Base-by-base conservation (phyloP, 2,329 filamentous ascomycete genomes). In the Cercospora zeae-maydis region DNA sequence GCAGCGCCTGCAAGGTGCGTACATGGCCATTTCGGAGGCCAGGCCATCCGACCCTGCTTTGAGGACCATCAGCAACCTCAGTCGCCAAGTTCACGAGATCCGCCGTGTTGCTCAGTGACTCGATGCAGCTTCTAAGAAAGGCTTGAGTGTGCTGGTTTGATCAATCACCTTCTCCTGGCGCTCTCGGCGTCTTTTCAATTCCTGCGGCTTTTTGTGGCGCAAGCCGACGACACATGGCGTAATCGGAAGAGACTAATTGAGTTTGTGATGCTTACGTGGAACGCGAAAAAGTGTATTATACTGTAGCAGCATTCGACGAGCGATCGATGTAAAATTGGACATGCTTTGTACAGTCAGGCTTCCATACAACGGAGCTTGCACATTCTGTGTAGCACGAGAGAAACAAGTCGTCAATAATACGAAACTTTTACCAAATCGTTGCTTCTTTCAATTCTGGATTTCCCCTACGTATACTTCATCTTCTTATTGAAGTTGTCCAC, bases 11-110 rank as follows among this genome's bases (percentile, higher is more conserved):
- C 82, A 86, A 59, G 76, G 77, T 84, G 19, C 62, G 11, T 87
- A 86, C 73, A 84, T 86, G 78, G 73, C 78, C 24, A 78, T 86
- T 58, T 82, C 83, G 3, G 79, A 85, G 73, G 78, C 72, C 45
- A 78, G 80, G 39, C 81, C 82, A 1, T 81, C 83, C 67, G 79
- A 78, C n/a, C 75, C 63, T 9, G 76, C 69, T 16, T 62, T 84
- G 58, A 68, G 69, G 58, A 70, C 66, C 63, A 69, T 76, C 56
- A 67, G 67, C 49, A 58, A 59, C 21, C 66, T 76, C 34, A 71
- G 69, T 52, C 66, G 69, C 51, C 67, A 71, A 64, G 74, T 75
- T 36, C 61, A 63, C 24, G 67, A 69, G 64, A 66, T 69, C 24
- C 65, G 63, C 8, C 55, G 67, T 36, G 37, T 67, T 52, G 61